Base-by-base conservation (phyloP, 345 rosid genomes). In the Acer negundo region DNA sequence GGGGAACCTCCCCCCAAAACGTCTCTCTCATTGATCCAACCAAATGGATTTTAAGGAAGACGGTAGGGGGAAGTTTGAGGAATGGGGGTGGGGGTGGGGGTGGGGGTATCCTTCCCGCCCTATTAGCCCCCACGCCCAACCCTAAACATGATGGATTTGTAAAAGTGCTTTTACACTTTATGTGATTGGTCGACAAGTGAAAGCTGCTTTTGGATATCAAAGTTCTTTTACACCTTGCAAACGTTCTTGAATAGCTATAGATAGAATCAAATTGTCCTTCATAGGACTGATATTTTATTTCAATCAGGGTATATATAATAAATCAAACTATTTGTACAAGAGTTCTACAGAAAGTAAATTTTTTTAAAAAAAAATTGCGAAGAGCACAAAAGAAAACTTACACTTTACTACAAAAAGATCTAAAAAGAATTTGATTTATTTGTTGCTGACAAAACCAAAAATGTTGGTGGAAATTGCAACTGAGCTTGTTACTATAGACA, bases 381-480 rank as follows among this genome's bases (percentile, higher is more conserved):
- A 49, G 55, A 49, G 55, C 55, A 49, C 19, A 13, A 13, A 11
- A 3, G 40, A 11, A 70, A 17, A 42, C 46, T 3, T 7, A 7
- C 61, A 23, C 20, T 13, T 15, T 9, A 49, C 47, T 13, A 20
- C 31, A 3, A 13, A 38, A 72, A 19, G 13, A 72, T 7, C 20
- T 42, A 8, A 44, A 13, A 66, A 66, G 1, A 26, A 20, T 15
- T 40, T 74, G 76, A 35, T 35, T 55, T 72, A 75, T 58, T 72
- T 79, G 56, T 82, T 77, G 47, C 68, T 62, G 11, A 67, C 62
- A 20, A 78, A 46, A 65, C 76, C 66, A 23, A 61, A 75, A 42
- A 89, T 76, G 65, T 85, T 89, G 20, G 84, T 84, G n/a, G 84
- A 87, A 74, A 89, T 84, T 75, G 92, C 90, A 56, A 85, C 63